Base-by-base conservation (phyloP, 257 asterid species). In the Eucommia ulmoides region DNA sequence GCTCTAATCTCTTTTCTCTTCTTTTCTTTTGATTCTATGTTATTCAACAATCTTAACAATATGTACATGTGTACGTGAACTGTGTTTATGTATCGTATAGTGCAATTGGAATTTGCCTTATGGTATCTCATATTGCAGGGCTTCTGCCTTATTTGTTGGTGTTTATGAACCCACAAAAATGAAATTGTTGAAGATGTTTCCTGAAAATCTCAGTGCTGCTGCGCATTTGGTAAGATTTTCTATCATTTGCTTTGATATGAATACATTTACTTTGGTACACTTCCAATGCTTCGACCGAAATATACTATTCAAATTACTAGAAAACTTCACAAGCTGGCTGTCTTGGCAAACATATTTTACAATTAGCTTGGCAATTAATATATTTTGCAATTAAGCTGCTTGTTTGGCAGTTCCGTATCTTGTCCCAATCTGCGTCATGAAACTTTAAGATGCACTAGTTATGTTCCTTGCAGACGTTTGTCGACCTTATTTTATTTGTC, bases 161-260 rank as follows among this genome's bases (percentile, higher is more conserved):
- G 94, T 89, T 24, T 89, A 89, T 78, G 97, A 89, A 71, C 96
- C 97, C 45, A 76, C 91, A 60, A 89, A 89, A 78, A 83, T 84
- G 63, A 80, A 80, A 56, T 74, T 89, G 41, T 63, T 89, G 71
- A 78, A 72, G 78, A 55, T 65, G 45, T 22, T 89, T 16, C 97
- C 97, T 19, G 96, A 85, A 60, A 82, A 89, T 50, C 81, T 80
- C 47, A 85, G 91, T 49, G 96, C 97, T 23, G 79, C 85, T 58
- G 97, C 96, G 58, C 96, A 89, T 71, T 78, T 89, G 86, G 97
- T 89, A 70, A 82, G 86, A 56, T 21, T 53, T 41, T 59, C 49
- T 56, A 12, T 49, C 56, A 56, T 25, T 41, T 57, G 38, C 48
- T 15, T 50, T 50, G 49, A 35, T 25, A 35, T 35, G 15, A 35